These are phyloP conservation scores for Omphalotus olearius DNA, from an alignment of 1,284 basidiomycete genomes.

Conservation along the genomic window DNA sequence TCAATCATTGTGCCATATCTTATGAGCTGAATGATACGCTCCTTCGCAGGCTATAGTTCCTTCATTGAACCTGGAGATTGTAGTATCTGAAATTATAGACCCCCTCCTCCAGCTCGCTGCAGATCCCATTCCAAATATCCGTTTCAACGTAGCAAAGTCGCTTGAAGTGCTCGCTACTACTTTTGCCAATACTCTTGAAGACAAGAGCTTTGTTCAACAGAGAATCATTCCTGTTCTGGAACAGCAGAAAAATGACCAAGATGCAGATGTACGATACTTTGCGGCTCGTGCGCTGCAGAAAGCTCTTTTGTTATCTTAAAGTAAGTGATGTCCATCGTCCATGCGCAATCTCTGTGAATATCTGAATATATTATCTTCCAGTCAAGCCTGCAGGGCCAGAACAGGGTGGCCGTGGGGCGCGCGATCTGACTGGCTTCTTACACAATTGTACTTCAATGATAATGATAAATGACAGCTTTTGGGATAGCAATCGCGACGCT, in stretches of 20 bases:
- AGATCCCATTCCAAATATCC: constrained; percentile 98
- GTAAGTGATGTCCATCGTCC: too few relatives aligned
- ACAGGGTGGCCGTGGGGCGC: too few relatives aligned
- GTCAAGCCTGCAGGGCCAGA: too few relatives aligned
- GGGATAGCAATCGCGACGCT: too few relatives aligned
- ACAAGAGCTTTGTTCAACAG: constrained; percentile 68
- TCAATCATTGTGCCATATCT: background rate
- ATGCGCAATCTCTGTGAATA: background rate
- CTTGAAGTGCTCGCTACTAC: constrained; percentile 82
- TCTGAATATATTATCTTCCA: too few relatives aligned
- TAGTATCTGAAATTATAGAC: constrained; percentile 83
- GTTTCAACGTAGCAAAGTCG: constrained; percentile 97
- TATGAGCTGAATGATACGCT: constrained; percentile 11
- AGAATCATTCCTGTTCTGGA: constrained; percentile 83
- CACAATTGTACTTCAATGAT: too few relatives aligned
- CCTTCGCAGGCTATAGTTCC: constrained; percentile 83
- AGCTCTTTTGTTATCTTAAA: constrained; percentile 21
- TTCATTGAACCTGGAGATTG: constrained; percentile 84
- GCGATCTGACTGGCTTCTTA: too few relatives aligned
- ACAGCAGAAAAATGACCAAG: constrained; percentile 84
- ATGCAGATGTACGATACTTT: constrained; percentile 95
- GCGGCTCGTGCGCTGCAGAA: constrained; percentile 70
- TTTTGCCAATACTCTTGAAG: constrained; percentile 65
- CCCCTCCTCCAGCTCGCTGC: constrained; percentile 81
- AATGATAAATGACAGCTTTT: too few relatives aligned